phyloP scores from a whole-genome alignment of 805 yeast species.

The Maudiozyma serrabonitensis region DNA sequence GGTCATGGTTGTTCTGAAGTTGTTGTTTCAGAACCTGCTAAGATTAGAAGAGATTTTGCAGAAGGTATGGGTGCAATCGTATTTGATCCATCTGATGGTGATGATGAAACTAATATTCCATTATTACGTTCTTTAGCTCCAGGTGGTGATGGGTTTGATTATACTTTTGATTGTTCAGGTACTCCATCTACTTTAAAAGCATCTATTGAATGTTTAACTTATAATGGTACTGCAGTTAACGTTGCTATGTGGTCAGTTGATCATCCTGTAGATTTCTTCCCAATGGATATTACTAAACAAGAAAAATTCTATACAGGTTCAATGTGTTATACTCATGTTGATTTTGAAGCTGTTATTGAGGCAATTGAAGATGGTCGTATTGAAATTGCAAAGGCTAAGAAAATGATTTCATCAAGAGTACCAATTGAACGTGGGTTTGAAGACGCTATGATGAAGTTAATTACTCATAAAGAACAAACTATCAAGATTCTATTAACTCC shows the following conservation, averaged over 20 bases:
- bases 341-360: constrained; percentile 47
- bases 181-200: constrained; percentile 40
- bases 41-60: constrained; percentile 43
- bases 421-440: constrained; percentile 41
- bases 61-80: constrained; percentile 38
- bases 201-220: constrained; percentile 40
- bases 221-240: constrained; percentile 51
- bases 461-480: constrained; percentile 44
- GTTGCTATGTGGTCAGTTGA: constrained; percentile 54
- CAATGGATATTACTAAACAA: constrained; percentile 46
- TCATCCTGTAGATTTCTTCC: constrained; percentile 39
- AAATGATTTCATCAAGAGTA: constrained; percentile 46
- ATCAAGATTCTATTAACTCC: constrained; percentile 48
- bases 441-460: constrained; percentile 42
- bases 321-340: constrained; percentile 50
- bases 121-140: constrained; percentile 34
- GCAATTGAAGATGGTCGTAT: constrained; percentile 42
- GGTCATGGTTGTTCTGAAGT: constrained; percentile 42
- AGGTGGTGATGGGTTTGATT: constrained; percentile 39
- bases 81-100: constrained; percentile 38
- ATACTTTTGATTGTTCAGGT: constrained; percentile 47
- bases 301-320: constrained; percentile 53
- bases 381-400: constrained; percentile 34
- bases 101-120: constrained; percentile 31
- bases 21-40: constrained; percentile 45